A percentile compares a stretch with the other conserved stretches of the same genome.
These are phyloP conservation scores for Clitoria ternatea DNA, from an alignment of 306 rosid species.

Conservation along the genomic window DNA sequence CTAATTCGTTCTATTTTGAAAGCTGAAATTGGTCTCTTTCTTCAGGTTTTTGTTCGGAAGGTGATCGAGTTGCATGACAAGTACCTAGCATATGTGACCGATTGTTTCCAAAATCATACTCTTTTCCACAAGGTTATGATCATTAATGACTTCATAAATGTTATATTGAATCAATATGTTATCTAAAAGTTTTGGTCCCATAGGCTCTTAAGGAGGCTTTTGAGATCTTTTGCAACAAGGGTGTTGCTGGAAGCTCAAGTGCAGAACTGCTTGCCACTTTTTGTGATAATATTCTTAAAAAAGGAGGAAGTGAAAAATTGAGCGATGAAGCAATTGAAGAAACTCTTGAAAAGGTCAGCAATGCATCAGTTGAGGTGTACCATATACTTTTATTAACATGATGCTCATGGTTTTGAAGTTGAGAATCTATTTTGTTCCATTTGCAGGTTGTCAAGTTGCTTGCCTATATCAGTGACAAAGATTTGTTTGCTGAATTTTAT, in stretches of 20 bases:
- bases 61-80: slow-evolving; percentile 92
- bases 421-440: background rate
- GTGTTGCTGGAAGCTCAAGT: slow-evolving; percentile 86
- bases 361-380: slow-evolving; percentile 9
- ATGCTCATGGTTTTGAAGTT: background rate
- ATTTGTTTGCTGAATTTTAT: slow-evolving; percentile 84
- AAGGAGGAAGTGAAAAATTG: slow-evolving; percentile 93
- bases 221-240: slow-evolving; percentile 88
- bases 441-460: slow-evolving; percentile 79
- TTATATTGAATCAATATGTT: background rate
- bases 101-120: slow-evolving; percentile 79
- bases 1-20: background rate
- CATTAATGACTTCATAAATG: background rate
- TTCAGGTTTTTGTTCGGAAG: slow-evolving; percentile 82
- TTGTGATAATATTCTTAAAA: slow-evolving; percentile 89
- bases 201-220: slow-evolving; percentile 96
- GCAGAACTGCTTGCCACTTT: slow-evolving; percentile 96
- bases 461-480: slow-evolving; percentile 81
- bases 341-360: slow-evolving; percentile 83
- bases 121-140: slow-evolving; percentile 89
- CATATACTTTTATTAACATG: background rate
- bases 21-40: slow-evolving; percentile 34
- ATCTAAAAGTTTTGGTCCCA: slow-evolving; percentile 17
- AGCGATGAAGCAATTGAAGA: slow-evolving; percentile 95
- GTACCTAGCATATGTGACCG: slow-evolving; percentile 73